phyloP scores from a whole-genome alignment of 306 rosid genomes.

The Dicorynia guianensis region DNA sequence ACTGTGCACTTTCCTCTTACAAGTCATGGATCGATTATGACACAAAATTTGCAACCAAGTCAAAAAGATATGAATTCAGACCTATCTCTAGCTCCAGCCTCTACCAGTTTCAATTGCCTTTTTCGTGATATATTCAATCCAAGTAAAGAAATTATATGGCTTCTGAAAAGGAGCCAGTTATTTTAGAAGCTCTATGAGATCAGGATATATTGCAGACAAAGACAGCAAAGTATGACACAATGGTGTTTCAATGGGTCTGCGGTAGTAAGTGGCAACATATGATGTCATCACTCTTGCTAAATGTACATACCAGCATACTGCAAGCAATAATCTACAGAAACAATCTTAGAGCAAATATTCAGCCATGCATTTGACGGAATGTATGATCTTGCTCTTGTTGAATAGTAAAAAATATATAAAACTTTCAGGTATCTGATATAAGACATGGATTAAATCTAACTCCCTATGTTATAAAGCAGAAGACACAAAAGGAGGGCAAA shows the following conservation, averaged over 20 bases:
- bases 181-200: not conserved
- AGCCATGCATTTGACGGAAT: not conserved
- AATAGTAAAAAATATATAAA: too few relatives aligned
- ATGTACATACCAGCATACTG: not conserved
- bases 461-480: not conserved
- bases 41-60: conserved; percentile 32
- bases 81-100: conserved; percentile 20
- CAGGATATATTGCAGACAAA: not conserved
- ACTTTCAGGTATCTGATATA: not conserved
- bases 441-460: not conserved
- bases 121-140: conserved; percentile 24
- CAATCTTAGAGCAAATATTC: not conserved
- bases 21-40: conserved; percentile 29
- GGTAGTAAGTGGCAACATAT: conserved; percentile 28
- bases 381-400: too few relatives aligned
- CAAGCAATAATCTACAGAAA: conserved; percentile 23
- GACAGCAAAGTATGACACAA: not conserved
- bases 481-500: conserved; percentile 6
- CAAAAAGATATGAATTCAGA: conserved; percentile 27
- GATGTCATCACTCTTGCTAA: conserved; percentile 4
- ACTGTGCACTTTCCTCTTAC: conserved; percentile 23
- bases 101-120: not conserved
- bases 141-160: not conserved
- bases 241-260: not conserved
- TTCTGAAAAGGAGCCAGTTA: not conserved